A percentile compares a stretch with the other conserved stretches of the same genome.
Evolutionary conservation across 1,139 yeast genomes (phyloP).

Genomic region (Suhomyces choctaworum): DNA sequence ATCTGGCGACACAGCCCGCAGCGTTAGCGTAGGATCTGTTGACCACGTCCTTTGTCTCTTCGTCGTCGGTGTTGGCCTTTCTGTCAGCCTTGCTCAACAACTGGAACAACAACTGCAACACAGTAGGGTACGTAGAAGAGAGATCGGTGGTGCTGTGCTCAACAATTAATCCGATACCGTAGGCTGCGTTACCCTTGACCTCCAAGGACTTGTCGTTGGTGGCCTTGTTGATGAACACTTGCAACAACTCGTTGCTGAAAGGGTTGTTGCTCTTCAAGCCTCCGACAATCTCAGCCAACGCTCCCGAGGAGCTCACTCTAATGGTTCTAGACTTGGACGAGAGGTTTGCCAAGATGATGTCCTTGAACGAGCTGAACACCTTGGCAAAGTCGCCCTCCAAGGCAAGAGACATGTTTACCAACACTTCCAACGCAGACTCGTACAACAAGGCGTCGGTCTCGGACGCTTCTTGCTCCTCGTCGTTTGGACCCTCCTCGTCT

Average conservation of each 20-base stretch:
- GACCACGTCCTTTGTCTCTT: constrained; percentile 76
- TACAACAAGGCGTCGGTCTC: constrained; percentile 86
- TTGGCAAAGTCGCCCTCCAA: constrained; percentile 74
- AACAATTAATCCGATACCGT: constrained; percentile 85
- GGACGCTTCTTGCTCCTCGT: constrained; percentile 63
- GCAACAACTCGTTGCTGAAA: constrained; percentile 66
- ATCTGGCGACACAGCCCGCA: constrained; percentile 94
- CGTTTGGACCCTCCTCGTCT: constrained; percentile 53
- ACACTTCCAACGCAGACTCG: constrained; percentile 83
- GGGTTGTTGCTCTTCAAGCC: constrained; percentile 73
- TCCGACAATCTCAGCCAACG: constrained; percentile 82
- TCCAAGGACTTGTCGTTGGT: constrained; percentile 79
- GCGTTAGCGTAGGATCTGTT: constrained; percentile 91
- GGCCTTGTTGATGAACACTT: constrained; percentile 66
- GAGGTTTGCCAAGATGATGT: constrained; percentile 59
- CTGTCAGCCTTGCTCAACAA: constrained; percentile 77
- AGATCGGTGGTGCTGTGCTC: constrained; percentile 61
- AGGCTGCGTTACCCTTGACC: constrained; percentile 94
- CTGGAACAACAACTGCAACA: constrained; percentile 76
- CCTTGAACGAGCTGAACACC: constrained; percentile 73
- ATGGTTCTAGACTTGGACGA: constrained; percentile 67
- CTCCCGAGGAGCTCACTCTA: constrained; percentile 85
- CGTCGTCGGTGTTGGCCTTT: constrained; percentile 64
- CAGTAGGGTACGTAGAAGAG: constrained; percentile 62
- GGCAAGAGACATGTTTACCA: constrained; percentile 72